phyloP scores from a whole-genome alignment of 768 basidiomycete genomes.

The Lactarius akahatsu region DNA sequence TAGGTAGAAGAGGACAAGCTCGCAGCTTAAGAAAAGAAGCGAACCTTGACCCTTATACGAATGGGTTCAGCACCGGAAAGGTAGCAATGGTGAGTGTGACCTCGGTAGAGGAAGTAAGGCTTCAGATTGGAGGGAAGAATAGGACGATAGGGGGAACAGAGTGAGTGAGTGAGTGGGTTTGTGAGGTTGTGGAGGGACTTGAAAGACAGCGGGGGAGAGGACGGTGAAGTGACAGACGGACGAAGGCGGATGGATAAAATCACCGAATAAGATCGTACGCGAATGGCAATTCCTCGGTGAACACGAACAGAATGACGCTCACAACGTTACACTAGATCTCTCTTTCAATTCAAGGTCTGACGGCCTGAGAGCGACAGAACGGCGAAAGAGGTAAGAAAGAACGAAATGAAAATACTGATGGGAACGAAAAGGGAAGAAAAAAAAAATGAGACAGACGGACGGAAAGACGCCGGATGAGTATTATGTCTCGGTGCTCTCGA shows the following conservation, averaged over 20 bases:
- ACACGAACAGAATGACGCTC: background rate
- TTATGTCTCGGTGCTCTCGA: background rate
- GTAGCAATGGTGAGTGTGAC: conserved; percentile 19
- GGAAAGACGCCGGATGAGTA: background rate
- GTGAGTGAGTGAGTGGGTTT: background rate
- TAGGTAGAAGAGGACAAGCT: conserved; percentile 7
- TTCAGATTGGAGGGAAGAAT: conserved; percentile 24
- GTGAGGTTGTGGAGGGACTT: conserved; percentile 16
- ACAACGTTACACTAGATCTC: background rate
- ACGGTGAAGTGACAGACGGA: conserved; percentile 6
- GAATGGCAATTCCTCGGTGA: conserved; percentile 20
- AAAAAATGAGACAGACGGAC: background rate
- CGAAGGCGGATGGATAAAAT: conserved; percentile 27
- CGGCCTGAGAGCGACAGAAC: conserved; percentile 4
- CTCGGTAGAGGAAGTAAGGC: background rate
- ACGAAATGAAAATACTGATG: background rate
- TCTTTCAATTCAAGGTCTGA: conserved; percentile 1
- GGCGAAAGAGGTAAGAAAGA: conserved; percentile 2
- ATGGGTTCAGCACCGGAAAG: conserved; percentile 20
- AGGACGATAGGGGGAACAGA: background rate
- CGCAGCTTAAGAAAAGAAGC: background rate
- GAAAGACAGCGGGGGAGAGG: conserved; percentile 13
- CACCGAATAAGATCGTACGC: conserved; percentile 13
- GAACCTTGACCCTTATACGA: conserved; percentile 16
- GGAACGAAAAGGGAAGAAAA: background rate